Evolutionary conservation across 1,139 yeast species (phyloP), one percentile per base, ranked within the genome.

Genomic region (Meyerozyma elateridarum): DNA sequence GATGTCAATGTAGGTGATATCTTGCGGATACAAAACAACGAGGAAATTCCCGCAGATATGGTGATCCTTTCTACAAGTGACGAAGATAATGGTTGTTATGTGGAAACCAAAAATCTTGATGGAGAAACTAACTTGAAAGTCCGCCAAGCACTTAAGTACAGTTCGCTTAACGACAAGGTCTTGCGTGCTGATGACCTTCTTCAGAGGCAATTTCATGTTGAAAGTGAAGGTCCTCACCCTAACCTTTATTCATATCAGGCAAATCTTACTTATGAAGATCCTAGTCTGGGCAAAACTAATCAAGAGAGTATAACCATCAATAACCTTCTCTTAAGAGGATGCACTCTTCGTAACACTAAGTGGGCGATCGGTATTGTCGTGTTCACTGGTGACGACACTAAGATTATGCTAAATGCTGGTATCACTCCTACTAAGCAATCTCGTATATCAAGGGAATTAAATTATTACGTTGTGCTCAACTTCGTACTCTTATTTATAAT

Each of bases 81-180:
- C 52, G 56, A 72, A 1, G 97, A 91, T 52, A 95, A 95, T 26
- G 88, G 82, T 29, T 89, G 97, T 59, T 89, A 81, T 50, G 79
- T 89, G 26, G 97, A 91, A 57, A 91, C 98, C 1, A 89, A 88
- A 51, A 91, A 91, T 54, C 70, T 91, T 47, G 97, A 91, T 59
- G 98, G 98, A 54, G 98, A 91, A 59, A 87, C 97, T 4, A 91
- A 91, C 53, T 70, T 91, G 54, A 91, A 91, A 56, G 76, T 78
- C 31, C 82, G 87, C 40, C 80, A 77, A 42, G 79, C 94, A 9
- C 61, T 91, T 35, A 74, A 76, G 37, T 76, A 85, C 46, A 88
- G 94, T 16, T 24, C 27, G 4, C 8, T 24, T 14, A 73, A 77
- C 22, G 55, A 63, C 8, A 59, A 64, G 32, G 64, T 85, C 36